phyloP scores from a whole-genome alignment of 208 protist genomes.

The Crithidia bombi region DNA sequence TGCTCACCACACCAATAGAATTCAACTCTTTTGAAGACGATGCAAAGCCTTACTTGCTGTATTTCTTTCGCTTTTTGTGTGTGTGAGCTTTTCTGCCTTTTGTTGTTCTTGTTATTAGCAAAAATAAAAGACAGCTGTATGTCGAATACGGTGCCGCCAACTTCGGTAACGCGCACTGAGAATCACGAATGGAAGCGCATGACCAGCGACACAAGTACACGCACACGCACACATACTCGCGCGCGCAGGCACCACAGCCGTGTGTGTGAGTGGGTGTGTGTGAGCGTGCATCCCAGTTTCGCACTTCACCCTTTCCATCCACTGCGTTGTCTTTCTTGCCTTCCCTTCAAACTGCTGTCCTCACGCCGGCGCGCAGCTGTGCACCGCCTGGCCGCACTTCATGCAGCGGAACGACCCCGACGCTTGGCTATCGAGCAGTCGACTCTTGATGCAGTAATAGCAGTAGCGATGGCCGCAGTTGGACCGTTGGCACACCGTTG shows the following conservation, averaged over 20 bases:
- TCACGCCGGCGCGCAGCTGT: constrained; percentile 53
- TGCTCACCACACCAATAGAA: no score
- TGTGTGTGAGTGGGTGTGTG: neutral
- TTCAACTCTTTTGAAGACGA: no score
- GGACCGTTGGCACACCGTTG: constrained; percentile 71
- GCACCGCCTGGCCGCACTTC: constrained; percentile 69
- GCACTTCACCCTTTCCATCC: neutral
- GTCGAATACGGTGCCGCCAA: no score
- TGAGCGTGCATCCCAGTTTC: neutral
- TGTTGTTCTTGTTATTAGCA: no score
- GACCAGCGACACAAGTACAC: neutral
- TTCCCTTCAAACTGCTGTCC: no score
- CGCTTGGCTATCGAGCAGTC: constrained; percentile 60
- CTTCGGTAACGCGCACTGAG: no score
- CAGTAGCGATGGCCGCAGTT: constrained; percentile 93
- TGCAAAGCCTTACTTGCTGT: no score
- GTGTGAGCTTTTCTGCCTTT: no score
- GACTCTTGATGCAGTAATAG: constrained; percentile 93
- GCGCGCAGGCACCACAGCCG: neutral
- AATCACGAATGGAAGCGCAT: neutral
- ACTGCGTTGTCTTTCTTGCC: neutral
- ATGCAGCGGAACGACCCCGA: constrained; percentile 81
- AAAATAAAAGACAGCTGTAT: neutral
- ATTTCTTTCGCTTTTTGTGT: neutral
- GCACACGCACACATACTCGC: neutral